A percentile compares a stretch with the other conserved stretches of the same genome.
Conservation (phyloP, 371 early-diverging fungal genomes). For the Chytridiales sp. region DNA sequence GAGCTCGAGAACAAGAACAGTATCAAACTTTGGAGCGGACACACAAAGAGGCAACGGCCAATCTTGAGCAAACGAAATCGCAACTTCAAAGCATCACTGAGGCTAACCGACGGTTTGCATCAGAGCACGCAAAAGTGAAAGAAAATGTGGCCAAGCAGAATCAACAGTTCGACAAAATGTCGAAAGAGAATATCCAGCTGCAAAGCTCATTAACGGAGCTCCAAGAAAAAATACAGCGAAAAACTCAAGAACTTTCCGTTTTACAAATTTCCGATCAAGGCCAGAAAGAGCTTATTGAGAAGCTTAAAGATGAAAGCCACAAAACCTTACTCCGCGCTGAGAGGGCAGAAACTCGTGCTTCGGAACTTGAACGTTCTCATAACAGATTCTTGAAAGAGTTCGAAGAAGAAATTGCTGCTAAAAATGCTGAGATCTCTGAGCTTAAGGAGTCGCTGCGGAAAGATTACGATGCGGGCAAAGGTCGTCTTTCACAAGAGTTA, state of each 20-base stretch:
- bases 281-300: constrained; percentile 20
- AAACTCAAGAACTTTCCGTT: constrained; percentile 11
- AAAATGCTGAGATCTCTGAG: constrained; percentile 21
- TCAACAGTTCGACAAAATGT: not conserved
- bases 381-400: constrained; percentile 3
- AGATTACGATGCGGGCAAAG: constrained; percentile 17
- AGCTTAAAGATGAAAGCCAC: constrained; percentile 18
- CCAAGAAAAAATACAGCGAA: constrained; percentile 12
- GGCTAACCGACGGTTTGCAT: constrained; percentile 20
- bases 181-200: constrained; percentile 10
- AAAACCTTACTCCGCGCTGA: constrained; percentile 21
- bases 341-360: constrained; percentile 21
- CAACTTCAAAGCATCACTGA: constrained; percentile 22
- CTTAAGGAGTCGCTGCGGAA: constrained; percentile 19
- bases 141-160: constrained; percentile 18
- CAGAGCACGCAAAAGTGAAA: constrained; percentile 28
- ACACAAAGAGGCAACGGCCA: constrained; percentile 15
- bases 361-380: constrained; percentile 17
- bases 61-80: constrained; percentile 21
- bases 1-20: constrained; percentile 25
- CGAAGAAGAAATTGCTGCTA: constrained; percentile 11
- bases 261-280: constrained; percentile 1
- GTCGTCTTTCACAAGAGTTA: constrained; percentile 23
- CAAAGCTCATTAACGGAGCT: constrained; percentile 4
- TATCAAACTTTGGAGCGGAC: constrained; percentile 14